Evolutionary conservation across 1,284 basidiomycete genomes (phyloP).

Genomic region (Moesziomyces sp.): DNA sequence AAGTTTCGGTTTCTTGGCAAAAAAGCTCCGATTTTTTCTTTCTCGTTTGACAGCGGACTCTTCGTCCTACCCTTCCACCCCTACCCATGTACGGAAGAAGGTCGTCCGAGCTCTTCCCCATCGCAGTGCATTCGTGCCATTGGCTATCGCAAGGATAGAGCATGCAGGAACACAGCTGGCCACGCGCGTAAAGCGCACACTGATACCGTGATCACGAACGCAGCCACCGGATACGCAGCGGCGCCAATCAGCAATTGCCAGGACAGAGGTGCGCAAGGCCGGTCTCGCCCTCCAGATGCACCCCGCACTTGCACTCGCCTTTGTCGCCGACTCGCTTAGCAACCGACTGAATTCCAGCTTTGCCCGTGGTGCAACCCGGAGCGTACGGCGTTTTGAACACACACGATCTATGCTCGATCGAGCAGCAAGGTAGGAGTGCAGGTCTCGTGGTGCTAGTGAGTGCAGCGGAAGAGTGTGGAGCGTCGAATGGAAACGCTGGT

Average conservation of each 20-base stretch:
- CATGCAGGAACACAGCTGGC: neutral
- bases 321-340: neutral
- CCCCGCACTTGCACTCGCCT: neutral
- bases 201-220: neutral
- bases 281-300: neutral
- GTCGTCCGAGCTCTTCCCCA: neutral
- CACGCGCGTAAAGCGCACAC: neutral
- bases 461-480: neutral
- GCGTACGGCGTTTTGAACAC: no score
- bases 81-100: slow-evolving; percentile 1
- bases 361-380: no score
- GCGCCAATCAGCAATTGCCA: neutral
- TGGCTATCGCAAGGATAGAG: neutral
- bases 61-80: neutral
- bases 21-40: slow-evolving; percentile 3
- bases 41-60: neutral
- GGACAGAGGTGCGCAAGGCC: no score
- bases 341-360: neutral
- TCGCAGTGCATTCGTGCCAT: no score
- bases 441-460: no score
- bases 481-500: neutral
- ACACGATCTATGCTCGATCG: no score
- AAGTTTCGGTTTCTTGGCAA: slow-evolving; percentile 7
- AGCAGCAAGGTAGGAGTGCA: no score
- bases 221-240: neutral